Evolutionary conservation across 1,284 basidiomycete species (phyloP).

Genomic region (Fistulina hepatica): DNA sequence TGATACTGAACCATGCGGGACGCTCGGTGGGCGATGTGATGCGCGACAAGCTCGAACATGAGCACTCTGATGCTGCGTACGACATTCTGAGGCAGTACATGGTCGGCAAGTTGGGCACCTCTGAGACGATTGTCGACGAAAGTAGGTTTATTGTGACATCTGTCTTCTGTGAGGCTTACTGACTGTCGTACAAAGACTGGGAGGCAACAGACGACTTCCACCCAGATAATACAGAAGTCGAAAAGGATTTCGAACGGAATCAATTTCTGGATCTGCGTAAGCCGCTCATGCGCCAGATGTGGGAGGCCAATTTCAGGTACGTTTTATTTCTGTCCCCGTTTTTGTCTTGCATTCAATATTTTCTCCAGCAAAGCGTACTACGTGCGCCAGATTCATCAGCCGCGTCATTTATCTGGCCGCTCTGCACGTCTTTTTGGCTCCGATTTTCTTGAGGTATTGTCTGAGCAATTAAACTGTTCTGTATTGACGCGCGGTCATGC

Average conservation of each 20-base stretch:
- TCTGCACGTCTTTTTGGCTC: slow-evolving; percentile 85
- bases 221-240: slow-evolving; percentile 76
- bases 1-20: slow-evolving; percentile 73
- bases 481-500: slow-evolving; percentile 3
- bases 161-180: not conserved
- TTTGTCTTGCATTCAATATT: too few species aligned
- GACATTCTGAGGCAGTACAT: slow-evolving; percentile 84
- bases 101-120: slow-evolving; percentile 70
- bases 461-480: slow-evolving; percentile 1
- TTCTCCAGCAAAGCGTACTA: slow-evolving; percentile 81
- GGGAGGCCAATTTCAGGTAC: slow-evolving; percentile 71
- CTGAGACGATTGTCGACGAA: slow-evolving; percentile 66
- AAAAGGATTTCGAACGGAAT: slow-evolving; percentile 75
- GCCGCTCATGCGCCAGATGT: slow-evolving; percentile 80
- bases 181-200: slow-evolving; percentile 50
- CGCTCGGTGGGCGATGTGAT: slow-evolving; percentile 76
- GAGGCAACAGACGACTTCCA: slow-evolving; percentile 80
- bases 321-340: too few species aligned
- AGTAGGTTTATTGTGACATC: slow-evolving; percentile 42
- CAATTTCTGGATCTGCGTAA: slow-evolving; percentile 88
- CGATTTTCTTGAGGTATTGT: slow-evolving; percentile 64
- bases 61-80: slow-evolving; percentile 90
- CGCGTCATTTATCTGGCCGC: slow-evolving; percentile 80
- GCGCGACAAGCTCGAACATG: slow-evolving; percentile 78
- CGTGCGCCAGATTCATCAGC: slow-evolving; percentile 92